A percentile compares a stretch with the other conserved stretches of the same genome.
Evolutionary conservation across 805 yeast species (phyloP).

Genomic region (Huiozyma naganishii): DNA sequence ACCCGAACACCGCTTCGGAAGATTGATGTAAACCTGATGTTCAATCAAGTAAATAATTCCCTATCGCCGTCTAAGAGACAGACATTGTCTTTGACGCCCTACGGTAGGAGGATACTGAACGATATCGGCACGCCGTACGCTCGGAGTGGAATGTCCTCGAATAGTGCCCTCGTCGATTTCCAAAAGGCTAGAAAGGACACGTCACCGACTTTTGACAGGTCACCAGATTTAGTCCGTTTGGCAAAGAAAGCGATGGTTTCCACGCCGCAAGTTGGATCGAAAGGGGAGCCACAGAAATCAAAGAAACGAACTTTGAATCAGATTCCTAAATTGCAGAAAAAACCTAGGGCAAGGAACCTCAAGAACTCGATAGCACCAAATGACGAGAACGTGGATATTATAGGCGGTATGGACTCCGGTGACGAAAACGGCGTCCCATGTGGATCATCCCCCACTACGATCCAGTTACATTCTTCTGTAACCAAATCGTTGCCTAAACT

Average conservation of each 20-base stretch:
- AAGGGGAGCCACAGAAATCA: neutral
- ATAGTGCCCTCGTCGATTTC: slow-evolving; percentile 26
- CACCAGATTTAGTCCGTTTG: neutral
- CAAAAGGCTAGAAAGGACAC: slow-evolving; percentile 25
- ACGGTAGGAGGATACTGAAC: slow-evolving; percentile 23
- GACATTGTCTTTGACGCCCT: slow-evolving; percentile 24
- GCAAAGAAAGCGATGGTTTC: neutral
- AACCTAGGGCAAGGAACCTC: neutral
- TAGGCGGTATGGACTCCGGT: slow-evolving; percentile 13
- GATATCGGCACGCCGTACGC: slow-evolving; percentile 26
- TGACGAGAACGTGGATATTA: neutral
- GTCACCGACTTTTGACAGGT: slow-evolving; percentile 9
- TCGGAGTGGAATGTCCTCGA: slow-evolving; percentile 12
- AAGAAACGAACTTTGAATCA: neutral
- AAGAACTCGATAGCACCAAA: neutral
- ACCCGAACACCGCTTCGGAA: slow-evolving; percentile 23
- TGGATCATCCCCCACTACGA: slow-evolving; percentile 27
- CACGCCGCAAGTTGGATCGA: neutral
- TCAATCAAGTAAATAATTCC: slow-evolving; percentile 16
- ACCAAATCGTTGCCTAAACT: slow-evolving; percentile 21
- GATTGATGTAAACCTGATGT: slow-evolving; percentile 26
- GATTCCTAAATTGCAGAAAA: slow-evolving; percentile 2
- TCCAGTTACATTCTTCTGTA: slow-evolving; percentile 26
- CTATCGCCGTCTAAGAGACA: slow-evolving; percentile 24
- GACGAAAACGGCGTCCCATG: too few relatives aligned